A percentile compares a stretch with the other conserved stretches of the same genome.
Conservation (phyloP, 2,329 filamentous ascomycete genomes). For the Domatiomyces catenatus region DNA sequence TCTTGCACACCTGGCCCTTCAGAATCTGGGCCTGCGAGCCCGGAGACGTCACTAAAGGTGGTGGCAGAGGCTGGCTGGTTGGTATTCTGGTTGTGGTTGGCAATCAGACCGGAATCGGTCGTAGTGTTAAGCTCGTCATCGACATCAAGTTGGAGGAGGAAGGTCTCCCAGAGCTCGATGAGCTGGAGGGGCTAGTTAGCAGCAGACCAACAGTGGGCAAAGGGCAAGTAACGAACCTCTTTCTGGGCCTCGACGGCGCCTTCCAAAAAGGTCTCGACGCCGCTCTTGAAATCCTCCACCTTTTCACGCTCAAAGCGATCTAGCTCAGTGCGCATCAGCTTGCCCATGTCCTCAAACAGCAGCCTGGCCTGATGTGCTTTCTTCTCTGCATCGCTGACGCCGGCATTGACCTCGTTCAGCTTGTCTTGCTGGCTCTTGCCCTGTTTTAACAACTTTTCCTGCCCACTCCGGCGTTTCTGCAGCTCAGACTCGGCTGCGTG, state of each 20-base stretch:
- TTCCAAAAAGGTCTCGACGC: constrained; percentile 93
- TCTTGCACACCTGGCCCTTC: neutral
- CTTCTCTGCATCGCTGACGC: constrained; percentile 87
- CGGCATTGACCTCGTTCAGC: constrained; percentile 77
- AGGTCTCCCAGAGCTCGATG: constrained; percentile 94
- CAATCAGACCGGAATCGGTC: neutral
- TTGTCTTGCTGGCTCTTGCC: constrained; percentile 93
- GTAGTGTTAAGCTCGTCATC: constrained; percentile 47
- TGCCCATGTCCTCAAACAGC: constrained; percentile 93
- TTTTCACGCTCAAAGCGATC: constrained; percentile 94
- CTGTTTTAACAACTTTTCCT: constrained; percentile 90
- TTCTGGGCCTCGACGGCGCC: constrained; percentile 96
- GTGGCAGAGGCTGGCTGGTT: neutral
- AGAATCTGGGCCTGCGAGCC: neutral
- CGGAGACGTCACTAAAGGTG: neutral
- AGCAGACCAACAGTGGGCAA: neutral
- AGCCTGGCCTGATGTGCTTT: constrained; percentile 80
- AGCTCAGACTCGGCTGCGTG: constrained; percentile 79
- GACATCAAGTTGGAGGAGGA: constrained; percentile 85
- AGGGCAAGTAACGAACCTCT: constrained; percentile 50
- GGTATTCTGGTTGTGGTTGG: neutral
- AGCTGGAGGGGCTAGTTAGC: constrained; percentile 42
- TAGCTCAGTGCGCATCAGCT: constrained; percentile 76
- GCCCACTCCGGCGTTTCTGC: constrained; percentile 71
- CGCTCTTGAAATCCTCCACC: constrained; percentile 97